phyloP scores from a whole-genome alignment of 2,329 filamentous ascomycete species.

The Venturia nashicola region DNA sequence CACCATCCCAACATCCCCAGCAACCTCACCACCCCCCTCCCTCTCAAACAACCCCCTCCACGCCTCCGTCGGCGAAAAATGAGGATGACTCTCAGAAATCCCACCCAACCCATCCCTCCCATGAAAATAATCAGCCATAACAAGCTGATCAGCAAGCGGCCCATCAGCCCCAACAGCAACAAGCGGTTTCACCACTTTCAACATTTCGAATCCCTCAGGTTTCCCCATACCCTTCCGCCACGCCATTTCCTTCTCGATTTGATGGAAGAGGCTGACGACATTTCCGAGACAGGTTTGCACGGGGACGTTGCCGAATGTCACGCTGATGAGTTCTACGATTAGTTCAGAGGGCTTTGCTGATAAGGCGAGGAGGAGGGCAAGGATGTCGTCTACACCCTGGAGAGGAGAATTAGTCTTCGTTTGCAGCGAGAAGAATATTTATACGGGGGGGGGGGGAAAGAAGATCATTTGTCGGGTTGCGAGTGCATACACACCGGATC shows the following conservation, averaged over 20 bases:
- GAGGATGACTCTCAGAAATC: conserved; percentile 26
- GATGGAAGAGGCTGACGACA: conserved; percentile 79
- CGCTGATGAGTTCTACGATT: conserved; percentile 71
- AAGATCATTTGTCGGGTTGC: not conserved
- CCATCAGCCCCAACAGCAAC: conserved; percentile 78
- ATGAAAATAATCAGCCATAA: conserved; percentile 37
- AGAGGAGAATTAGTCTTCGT: not conserved
- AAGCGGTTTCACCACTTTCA: conserved; percentile 64
- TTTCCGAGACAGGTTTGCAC: conserved; percentile 81
- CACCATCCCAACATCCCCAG: conserved; percentile 22
- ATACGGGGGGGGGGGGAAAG: not conserved
- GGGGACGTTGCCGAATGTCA: conserved; percentile 90
- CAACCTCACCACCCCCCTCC: not conserved
- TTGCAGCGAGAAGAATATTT: not conserved
- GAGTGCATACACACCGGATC: conserved; percentile 54
- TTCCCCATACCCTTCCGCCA: conserved; percentile 65
- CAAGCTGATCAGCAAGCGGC: conserved; percentile 68
- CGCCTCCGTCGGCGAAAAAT: conserved; percentile 6
- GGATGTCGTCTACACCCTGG: conserved; percentile 77
- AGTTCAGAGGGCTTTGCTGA: conserved; percentile 72
- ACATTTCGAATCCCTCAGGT: conserved; percentile 56
- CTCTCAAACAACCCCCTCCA: conserved; percentile 2
- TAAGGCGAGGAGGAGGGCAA: conserved; percentile 79
- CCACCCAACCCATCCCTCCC: conserved; percentile 37
- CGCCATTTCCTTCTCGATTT: conserved; percentile 75